Base-by-base conservation (phyloP, 1,284 basidiomycete species). In the Veloboletus limbatus region DNA sequence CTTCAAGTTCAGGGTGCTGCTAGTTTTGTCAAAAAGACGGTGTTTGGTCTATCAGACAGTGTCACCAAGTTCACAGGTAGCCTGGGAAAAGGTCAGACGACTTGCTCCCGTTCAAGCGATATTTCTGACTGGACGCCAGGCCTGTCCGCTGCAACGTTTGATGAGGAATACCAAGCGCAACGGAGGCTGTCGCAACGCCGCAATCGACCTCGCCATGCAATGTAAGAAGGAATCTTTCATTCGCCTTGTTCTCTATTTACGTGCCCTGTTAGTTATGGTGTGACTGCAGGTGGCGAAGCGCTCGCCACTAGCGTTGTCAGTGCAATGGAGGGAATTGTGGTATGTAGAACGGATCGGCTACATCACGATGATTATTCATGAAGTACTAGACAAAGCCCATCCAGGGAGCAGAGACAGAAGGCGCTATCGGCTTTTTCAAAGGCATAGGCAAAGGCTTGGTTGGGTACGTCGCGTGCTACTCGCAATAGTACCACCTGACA, bases 11-110 rank as follows among this genome's bases (percentile, higher is more conserved):
- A 92, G 84, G 94, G 97, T 30, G 97, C 97, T 0, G 95, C 97
- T 8, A 97, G 93, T 65, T 96, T 99, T 60, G 91, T 98, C 43
- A 98, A 98, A 76, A 99, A 99, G 74, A 98, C 96, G 0, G 91
- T 98, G 10, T 99, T 98, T 60, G 97, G 97, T 26, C 70, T 99
- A 41, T 90, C 91, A 30, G 95, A 99, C 65, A 96, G 91, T 63
- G 78, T 99, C 66, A 96, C 95, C 21, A 99, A 98, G 70, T 88
- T 99, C 59, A 99, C 97, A 0, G 92, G 94, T 51, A 96, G 92
- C 65, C 85, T 99, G 54, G 93, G 96, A 32, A 99, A 99, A 78
- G 97, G 92, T 88, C 48, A 24, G 49, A 20, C 16, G 31, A 32
- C 14, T 31, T 42, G 9, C 7, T 26, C 17, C 18, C 16, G 30